Evolutionary conservation across 2,329 filamentous ascomycete genomes (phyloP).

Genomic region (Aspergillus pseudoglaucus): DNA sequence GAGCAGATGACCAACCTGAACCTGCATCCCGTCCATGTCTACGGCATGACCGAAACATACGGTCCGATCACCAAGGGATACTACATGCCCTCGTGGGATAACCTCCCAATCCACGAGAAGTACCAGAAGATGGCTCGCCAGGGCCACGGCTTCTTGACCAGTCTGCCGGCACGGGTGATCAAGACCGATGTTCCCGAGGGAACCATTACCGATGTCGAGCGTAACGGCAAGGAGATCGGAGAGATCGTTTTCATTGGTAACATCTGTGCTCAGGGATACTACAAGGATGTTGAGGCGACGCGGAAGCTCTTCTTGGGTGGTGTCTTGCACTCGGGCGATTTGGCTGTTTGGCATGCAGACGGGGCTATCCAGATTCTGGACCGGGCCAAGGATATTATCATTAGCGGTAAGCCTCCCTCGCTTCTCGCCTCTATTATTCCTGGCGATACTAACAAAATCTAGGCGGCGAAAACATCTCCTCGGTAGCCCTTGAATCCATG

Average conservation of each 20-base stretch:
- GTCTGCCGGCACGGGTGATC: constrained; percentile 72
- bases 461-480: constrained; percentile 97
- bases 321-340: constrained; percentile 78
- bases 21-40: constrained; percentile 84
- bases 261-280: constrained; percentile 86
- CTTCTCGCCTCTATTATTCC: neutral
- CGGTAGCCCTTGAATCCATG: constrained; percentile 84
- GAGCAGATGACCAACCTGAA: constrained; percentile 87
- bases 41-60: constrained; percentile 83
- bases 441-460: constrained; percentile 1
- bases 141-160: constrained; percentile 83
- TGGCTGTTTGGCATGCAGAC: constrained; percentile 89
- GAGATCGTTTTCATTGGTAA: constrained; percentile 87
- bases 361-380: constrained; percentile 89
- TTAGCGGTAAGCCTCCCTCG: constrained; percentile 59
- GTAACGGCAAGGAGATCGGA: constrained; percentile 68
- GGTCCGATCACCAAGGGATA: constrained; percentile 95
- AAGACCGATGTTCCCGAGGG: constrained; percentile 67
- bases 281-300: constrained; percentile 81
- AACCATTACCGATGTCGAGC: constrained; percentile 59
- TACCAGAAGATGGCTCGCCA: constrained; percentile 89
- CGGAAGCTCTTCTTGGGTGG: constrained; percentile 81
- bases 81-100: constrained; percentile 76
- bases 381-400: constrained; percentile 95
- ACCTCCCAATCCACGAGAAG: constrained; percentile 64